These are phyloP conservation scores for Metarhizium sp. DNA, from an alignment of 2,329 filamentous ascomycete species.

Conservation along the genomic window DNA sequence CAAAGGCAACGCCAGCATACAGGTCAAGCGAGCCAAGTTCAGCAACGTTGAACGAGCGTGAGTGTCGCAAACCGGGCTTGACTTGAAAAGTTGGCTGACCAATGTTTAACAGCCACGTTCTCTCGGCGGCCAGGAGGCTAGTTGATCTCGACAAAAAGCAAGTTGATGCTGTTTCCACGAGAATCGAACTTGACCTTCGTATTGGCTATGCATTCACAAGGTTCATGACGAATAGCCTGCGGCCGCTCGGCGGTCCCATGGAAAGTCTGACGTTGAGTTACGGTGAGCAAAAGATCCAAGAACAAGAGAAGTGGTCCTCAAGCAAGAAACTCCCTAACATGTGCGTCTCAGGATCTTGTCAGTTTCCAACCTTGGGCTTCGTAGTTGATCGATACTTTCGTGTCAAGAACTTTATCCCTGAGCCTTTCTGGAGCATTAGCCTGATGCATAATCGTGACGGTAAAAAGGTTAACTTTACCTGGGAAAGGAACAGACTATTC, in stretches of 20 bases:
- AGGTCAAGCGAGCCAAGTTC: slow-evolving; percentile 80
- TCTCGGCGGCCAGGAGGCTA: slow-evolving; percentile 71
- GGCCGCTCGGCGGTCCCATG: slow-evolving; percentile 58
- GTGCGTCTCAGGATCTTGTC: slow-evolving; percentile 60
- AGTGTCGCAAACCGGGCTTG: slow-evolving; percentile 18
- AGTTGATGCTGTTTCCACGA: slow-evolving; percentile 75
- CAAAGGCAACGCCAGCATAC: slow-evolving; percentile 61
- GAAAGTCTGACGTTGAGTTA: slow-evolving; percentile 67
- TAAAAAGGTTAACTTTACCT: slow-evolving; percentile 74
- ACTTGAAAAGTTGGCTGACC: slow-evolving; percentile 3
- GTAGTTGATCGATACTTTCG: slow-evolving; percentile 94
- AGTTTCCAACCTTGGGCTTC: slow-evolving; percentile 94
- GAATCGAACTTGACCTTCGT: slow-evolving; percentile 86
- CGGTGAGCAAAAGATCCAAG: slow-evolving; percentile 37
- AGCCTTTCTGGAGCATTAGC: slow-evolving; percentile 88
- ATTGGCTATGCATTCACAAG: slow-evolving; percentile 91
- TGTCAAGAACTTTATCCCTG: slow-evolving; percentile 87
- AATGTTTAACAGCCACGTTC: slow-evolving; percentile 56
- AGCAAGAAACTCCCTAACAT: neutral
- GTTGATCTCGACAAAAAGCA: slow-evolving; percentile 75
- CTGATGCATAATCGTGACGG: slow-evolving; percentile 68
- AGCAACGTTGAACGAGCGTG: slow-evolving; percentile 92
- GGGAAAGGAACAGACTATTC: slow-evolving; percentile 76
- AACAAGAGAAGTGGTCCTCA: neutral
- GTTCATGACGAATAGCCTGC: slow-evolving; percentile 72